phyloP scores from a whole-genome alignment of 2,329 filamentous ascomycete species.

The Colletotrichum musicola region DNA sequence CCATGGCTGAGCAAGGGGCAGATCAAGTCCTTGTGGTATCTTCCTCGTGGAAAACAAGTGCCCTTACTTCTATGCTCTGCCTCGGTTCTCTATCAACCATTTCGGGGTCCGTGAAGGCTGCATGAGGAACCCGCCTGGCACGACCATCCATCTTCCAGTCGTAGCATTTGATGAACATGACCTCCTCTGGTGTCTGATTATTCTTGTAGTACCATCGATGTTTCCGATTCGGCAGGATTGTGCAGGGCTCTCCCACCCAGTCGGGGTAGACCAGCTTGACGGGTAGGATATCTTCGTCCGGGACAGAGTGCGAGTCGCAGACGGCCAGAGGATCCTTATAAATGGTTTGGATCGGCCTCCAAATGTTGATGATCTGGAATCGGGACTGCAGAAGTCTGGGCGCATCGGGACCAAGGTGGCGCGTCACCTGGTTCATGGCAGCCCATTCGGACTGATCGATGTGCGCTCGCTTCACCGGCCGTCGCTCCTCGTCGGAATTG shows the following conservation, averaged over 20 bases:
- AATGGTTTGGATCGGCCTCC: constrained; percentile 63
- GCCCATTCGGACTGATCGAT: constrained; percentile 54
- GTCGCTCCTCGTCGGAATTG: constrained; percentile 13
- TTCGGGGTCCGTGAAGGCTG: constrained; percentile 18
- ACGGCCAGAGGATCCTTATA: constrained; percentile 55
- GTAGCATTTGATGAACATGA: constrained; percentile 73
- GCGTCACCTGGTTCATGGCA: constrained; percentile 40
- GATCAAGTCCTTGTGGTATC: neutral
- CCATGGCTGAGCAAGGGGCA: too few relatives aligned
- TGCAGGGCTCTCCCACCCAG: constrained; percentile 51
- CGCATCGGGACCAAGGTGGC: constrained; percentile 29
- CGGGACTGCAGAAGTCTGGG: constrained; percentile 13
- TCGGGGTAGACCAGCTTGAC: constrained; percentile 51
- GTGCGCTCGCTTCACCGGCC: constrained; percentile 60
- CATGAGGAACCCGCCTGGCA: constrained; percentile 14
- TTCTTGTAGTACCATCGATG: constrained; percentile 68
- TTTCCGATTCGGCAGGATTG: constrained; percentile 45
- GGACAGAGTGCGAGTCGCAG: constrained; percentile 51
- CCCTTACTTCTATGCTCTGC: constrained; percentile 14
- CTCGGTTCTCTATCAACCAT: constrained; percentile 3
- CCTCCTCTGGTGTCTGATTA: constrained; percentile 64
- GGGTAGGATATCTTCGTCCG: constrained; percentile 53
- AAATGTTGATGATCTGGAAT: constrained; percentile 47
- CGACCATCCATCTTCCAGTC: constrained; percentile 55
- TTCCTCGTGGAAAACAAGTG: constrained; percentile 12